Base-by-base conservation (phyloP, 805 yeast species). In the Kuraishia ogatae region DNA sequence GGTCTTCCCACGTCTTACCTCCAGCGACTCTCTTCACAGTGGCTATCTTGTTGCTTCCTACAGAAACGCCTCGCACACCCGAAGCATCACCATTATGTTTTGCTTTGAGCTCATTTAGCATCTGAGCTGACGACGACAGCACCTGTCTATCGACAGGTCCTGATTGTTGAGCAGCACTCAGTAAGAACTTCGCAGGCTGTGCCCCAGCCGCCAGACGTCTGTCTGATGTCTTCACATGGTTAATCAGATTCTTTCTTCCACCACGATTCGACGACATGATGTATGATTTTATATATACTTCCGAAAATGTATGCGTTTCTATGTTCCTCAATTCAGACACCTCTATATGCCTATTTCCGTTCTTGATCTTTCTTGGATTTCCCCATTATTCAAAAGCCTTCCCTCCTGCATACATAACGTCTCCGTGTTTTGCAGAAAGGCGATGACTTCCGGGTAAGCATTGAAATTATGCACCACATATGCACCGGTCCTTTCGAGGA, bases 181-280 rank as follows among this genome's bases (percentile, higher is more conserved):
- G 73, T 26, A 80, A 62, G 55, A 71, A 76, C 57, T 68, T 71
- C 0, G 77, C 73, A 1, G 84, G 79, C 49, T 79, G 74, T 26
- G 74, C 66, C 0, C 81, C 82, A 6, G 80, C 73, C 0, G 87
- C 86, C 8, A 73, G 59, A 47, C 86, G 70, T 58, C 87, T 66
- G 61, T 82, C 87, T 2, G 85, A 80, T 2, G 78, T 64, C 59
- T 75, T 76, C 22, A 59, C 53, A 28, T 58, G 61, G 48, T 62
- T 63, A 39, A 49, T 47, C 13, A 28, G 52, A 19, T 28, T 39
- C 50, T 53, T 57, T 50, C 48, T 54, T 35, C 50, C 52, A 20
- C 28, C 29, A 22, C 51, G 20, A 49, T 24, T 21, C 29, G 21
- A n/a, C 17, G 51, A 49, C 51, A 49, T 23, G 50, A 11, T 47